Percentiles rank a stretch among this genome's conserved stretches.
Evolutionary conservation across 371 early-diverging fungal genomes (phyloP).

Genomic region (Capillidium heterosporum): DNA sequence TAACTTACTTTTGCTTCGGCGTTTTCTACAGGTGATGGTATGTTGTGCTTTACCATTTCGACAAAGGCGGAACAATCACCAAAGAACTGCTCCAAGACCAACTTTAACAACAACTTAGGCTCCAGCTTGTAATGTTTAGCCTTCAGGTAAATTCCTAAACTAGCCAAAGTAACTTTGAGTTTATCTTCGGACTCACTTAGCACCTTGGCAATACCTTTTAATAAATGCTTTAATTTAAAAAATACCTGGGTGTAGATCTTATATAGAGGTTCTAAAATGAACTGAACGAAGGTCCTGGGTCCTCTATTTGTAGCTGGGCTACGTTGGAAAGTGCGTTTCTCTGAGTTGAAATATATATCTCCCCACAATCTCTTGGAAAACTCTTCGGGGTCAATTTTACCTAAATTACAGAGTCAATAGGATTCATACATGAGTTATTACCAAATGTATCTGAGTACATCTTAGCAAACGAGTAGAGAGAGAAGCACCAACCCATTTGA

Average conservation of each 20-base stretch:
- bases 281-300: constrained; percentile 87
- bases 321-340: constrained; percentile 61
- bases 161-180: constrained; percentile 45
- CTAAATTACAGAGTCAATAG: constrained; percentile 8
- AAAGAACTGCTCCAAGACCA: constrained; percentile 78
- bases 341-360: constrained; percentile 76
- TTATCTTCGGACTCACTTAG: constrained; percentile 50
- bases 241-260: constrained; percentile 73
- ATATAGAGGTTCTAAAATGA: constrained; percentile 90
- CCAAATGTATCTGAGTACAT: constrained; percentile 64
- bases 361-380: constrained; percentile 93
- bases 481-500: constrained; percentile 89
- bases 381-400: constrained; percentile 49
- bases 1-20: constrained; percentile 38
- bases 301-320: constrained; percentile 30
- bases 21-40: constrained; percentile 66
- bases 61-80: constrained; percentile 74
- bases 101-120: constrained; percentile 59
- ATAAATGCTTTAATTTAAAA: background rate
- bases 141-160: constrained; percentile 68
- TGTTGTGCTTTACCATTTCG: constrained; percentile 65
- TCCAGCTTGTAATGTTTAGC: constrained; percentile 54
- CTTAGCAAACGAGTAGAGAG: constrained; percentile 80
- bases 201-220: constrained; percentile 11
- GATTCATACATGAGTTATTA: constrained; percentile 9